Evolutionary conservation across 2,329 filamentous ascomycete species (phyloP), one percentile per base, ranked within the genome.

Genomic region (Apiospora arundinis): DNA sequence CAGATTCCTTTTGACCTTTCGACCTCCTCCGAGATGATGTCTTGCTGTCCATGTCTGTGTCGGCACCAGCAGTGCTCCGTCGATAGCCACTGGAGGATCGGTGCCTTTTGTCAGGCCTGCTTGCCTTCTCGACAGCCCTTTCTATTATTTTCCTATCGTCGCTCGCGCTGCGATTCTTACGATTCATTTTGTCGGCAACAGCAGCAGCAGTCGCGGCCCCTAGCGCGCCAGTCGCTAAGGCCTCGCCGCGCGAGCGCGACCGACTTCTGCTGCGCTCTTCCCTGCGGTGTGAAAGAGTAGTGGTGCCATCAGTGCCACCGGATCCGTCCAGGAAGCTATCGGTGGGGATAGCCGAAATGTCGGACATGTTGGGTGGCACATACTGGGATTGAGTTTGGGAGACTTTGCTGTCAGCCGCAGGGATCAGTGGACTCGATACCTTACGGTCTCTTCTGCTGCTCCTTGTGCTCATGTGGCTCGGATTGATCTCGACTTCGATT

Each of bases 401-500:
- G 25, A 81, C 81, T 77, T 82, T 92, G 86, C 79, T 88, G 82
- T 83, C 90, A 82, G 80, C 85, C 67, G 82, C 86, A 77, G 85
- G 90, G 73, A 89, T 92, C 78, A 88, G 88, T 81, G 83, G 95
- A 74, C 87, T 97, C 82, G 89, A 93, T 49, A 74, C 76, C 71
- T 80, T 80, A 85, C 85, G 87, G 73, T 87, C 88, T 81, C 87
- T 91, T 79, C 87, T 91, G 79, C 87, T 85, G 74, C 86, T 84
- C 71, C 82, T 16, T 16, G 25, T 8, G 32, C 52, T 45, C 42
- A 45, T 83, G 74, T 79, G 79, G 74, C 86, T 84, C 68, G 89
- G 87, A 77, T 95, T 88, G 74, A 98, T 93, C 80, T 98, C 95
- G 73, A 98, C 93, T 80, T 98, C 95, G 74, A 98, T 91, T 46